Evolutionary conservation across 2,329 filamentous ascomycete genomes (phyloP).

Genomic region (Delphinella strobiligena): DNA sequence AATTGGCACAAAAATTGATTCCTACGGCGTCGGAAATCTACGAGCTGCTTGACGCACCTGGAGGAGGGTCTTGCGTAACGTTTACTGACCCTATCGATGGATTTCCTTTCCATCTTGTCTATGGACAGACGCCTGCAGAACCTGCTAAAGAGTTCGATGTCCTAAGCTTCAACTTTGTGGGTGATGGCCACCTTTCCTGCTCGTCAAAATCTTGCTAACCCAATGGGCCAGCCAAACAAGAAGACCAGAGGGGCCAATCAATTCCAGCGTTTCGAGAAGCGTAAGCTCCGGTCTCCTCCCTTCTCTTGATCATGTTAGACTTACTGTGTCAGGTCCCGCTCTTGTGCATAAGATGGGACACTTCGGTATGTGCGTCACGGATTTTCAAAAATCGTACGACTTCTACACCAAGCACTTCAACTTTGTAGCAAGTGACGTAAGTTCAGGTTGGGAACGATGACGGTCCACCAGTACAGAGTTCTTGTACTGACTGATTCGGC

Average conservation of each 20-base stretch:
- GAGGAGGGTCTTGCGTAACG: slow-evolving; percentile 26
- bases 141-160: slow-evolving; percentile 18
- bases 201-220: too few species aligned
- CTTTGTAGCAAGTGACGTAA: slow-evolving; percentile 34
- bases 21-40: slow-evolving; percentile 20
- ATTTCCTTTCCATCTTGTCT: slow-evolving; percentile 28
- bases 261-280: slow-evolving; percentile 31
- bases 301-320: too few species aligned
- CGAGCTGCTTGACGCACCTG: slow-evolving; percentile 27
- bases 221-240: too few species aligned
- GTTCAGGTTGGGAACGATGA: slow-evolving; percentile 23
- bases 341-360: slow-evolving; percentile 40
- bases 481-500: too few species aligned
- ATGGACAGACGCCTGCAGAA: slow-evolving; percentile 21
- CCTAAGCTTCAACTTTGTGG: slow-evolving; percentile 24
- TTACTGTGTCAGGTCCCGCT: slow-evolving; percentile 37
- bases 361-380: slow-evolving; percentile 34
- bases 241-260: slow-evolving; percentile 26
- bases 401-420: slow-evolving; percentile 38
- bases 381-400: too few species aligned
- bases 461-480: too few species aligned
- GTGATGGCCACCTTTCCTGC: too few species aligned
- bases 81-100: slow-evolving; percentile 29
- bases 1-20: slow-evolving; percentile 24
- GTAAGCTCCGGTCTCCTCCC: too few species aligned